phyloP scores from a whole-genome alignment of 108 stramenopile species.

The Aurantiochytrium sp. region DNA sequence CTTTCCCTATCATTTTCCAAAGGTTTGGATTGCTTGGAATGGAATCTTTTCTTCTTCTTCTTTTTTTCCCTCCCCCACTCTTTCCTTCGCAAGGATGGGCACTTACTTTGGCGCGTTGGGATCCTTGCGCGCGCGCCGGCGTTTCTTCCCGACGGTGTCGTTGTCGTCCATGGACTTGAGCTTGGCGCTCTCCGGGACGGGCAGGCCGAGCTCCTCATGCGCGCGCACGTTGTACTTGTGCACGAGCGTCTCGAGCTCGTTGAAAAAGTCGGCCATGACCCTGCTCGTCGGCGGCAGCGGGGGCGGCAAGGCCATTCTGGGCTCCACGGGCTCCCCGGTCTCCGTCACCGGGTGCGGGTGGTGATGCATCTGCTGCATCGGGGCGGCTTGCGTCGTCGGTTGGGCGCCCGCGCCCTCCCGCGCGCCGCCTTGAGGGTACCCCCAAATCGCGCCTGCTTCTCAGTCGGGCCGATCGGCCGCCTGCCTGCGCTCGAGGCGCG shows the following conservation, averaged over 20 bases:
- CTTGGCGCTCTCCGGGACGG: neutral
- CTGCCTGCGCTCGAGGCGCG: no score
- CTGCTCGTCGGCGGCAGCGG: neutral
- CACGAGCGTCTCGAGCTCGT: neutral
- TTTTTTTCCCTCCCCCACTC: no score
- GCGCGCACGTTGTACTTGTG: neutral
- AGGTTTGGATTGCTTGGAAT: no score
- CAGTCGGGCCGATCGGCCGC: no score
- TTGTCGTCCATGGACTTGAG: neutral
- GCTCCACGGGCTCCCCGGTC: neutral
- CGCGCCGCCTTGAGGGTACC: no score
- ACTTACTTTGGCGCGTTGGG: neutral
- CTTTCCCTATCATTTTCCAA: no score
- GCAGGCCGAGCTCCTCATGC: neutral
- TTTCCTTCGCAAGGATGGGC: no score
- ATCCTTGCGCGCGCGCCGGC: neutral
- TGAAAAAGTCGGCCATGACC: neutral
- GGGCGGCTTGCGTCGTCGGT: no score
- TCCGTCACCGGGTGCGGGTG: neutral
- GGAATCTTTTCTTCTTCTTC: no score
- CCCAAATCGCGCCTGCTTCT: no score
- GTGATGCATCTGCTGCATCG: neutral
- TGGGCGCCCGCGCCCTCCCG: no score
- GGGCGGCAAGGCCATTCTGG: neutral
- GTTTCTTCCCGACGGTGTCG: neutral